Evolutionary conservation across 148 eudicot species (phyloP).

Genomic region (Camellia japonica): DNA sequence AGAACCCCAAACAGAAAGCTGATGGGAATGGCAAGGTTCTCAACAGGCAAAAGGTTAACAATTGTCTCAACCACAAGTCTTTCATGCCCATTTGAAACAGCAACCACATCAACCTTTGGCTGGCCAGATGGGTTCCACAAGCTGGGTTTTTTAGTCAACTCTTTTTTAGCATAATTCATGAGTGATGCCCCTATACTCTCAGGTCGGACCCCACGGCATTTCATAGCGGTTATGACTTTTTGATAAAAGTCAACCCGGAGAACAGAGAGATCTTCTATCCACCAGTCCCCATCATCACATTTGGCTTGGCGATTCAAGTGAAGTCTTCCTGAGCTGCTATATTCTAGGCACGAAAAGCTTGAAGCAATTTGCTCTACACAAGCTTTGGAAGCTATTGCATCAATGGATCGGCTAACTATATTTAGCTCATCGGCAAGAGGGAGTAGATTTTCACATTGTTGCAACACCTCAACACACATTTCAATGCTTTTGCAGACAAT

Average conservation of each 20-base stretch:
- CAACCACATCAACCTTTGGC: conserved; percentile 37
- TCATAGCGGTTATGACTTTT: conserved; percentile 78
- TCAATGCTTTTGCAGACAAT: conserved; percentile 76
- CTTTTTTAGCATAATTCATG: conserved; percentile 65
- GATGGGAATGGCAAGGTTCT: conserved; percentile 66
- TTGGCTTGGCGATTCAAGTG: conserved; percentile 71
- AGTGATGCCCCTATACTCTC: conserved; percentile 86
- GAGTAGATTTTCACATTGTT: conserved; percentile 74
- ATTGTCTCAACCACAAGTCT: conserved; percentile 73
- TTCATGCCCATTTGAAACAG: conserved; percentile 41
- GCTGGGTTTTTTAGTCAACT: conserved; percentile 60
- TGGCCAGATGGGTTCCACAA: conserved; percentile 45
- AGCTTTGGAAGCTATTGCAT: conserved; percentile 83
- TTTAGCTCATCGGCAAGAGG: conserved; percentile 82
- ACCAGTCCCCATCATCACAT: conserved; percentile 81
- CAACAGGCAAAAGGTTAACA: conserved; percentile 71
- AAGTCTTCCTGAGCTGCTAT: conserved; percentile 90
- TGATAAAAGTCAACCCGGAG: conserved; percentile 67
- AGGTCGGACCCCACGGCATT: conserved; percentile 85
- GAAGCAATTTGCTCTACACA: conserved; percentile 91
- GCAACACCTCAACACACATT: conserved; percentile 74
- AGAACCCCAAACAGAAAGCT: conserved; percentile 78
- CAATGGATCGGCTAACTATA: conserved; percentile 63
- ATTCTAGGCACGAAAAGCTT: conserved; percentile 86
- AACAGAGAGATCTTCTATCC: conserved; percentile 79